Percentiles rank a stretch among this genome's conserved stretches.
Evolutionary conservation across 768 basidiomycete species (phyloP).

Genomic region (Russula foetens): DNA sequence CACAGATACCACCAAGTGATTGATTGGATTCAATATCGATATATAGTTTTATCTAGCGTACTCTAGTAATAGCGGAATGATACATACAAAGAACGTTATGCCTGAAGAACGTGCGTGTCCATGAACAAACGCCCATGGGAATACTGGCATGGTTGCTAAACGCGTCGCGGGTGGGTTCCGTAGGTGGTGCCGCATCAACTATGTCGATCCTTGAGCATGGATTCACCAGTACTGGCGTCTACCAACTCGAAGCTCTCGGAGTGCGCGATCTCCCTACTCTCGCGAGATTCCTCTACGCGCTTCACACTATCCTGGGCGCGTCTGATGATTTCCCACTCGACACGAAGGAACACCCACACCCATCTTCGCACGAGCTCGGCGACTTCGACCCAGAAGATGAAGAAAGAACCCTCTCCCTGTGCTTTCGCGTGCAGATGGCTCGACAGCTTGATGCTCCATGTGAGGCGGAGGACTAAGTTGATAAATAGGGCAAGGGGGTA

Average conservation of each 20-base stretch:
- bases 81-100: background rate
- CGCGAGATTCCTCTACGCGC: background rate
- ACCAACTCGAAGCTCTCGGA: slow-evolving; percentile 8
- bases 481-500: slow-evolving; percentile 80
- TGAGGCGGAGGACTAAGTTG: slow-evolving; percentile 84
- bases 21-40: background rate
- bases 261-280: background rate
- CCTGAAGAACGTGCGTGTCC: background rate
- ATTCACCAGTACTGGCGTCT: background rate
- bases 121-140: background rate
- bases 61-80: background rate
- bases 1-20: too few species aligned
- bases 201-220: background rate
- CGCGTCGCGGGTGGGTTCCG: background rate
- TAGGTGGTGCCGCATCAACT: too few species aligned
- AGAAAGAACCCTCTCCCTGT: slow-evolving; percentile 57
- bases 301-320: slow-evolving; percentile 4
- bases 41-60: background rate
- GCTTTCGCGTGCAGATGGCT: slow-evolving; percentile 71
- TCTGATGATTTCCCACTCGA: slow-evolving; percentile 81
- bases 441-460: slow-evolving; percentile 89
- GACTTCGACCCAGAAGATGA: slow-evolving; percentile 86
- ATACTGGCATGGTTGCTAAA: too few species aligned
- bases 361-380: slow-evolving; percentile 86
- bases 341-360: slow-evolving; percentile 96